A percentile compares a stretch with the other conserved stretches of the same genome.
These are phyloP conservation scores for Fusarium multiceps DNA, from an alignment of 2,329 filamentous ascomycete genomes.

Conservation along the genomic window DNA sequence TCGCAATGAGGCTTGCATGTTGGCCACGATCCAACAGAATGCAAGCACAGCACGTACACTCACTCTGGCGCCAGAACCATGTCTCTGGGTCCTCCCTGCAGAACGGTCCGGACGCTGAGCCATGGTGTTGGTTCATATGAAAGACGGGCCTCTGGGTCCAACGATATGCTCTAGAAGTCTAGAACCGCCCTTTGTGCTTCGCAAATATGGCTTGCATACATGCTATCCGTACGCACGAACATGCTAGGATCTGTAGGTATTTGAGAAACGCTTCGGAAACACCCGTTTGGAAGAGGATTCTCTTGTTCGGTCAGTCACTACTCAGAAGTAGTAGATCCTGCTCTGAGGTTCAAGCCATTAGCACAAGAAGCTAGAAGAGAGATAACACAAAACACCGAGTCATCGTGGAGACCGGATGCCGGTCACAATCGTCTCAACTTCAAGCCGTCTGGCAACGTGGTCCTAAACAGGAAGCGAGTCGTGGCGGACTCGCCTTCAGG, in stretches of 20 bases:
- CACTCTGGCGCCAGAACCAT: constrained; percentile 1
- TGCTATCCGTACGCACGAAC: background rate
- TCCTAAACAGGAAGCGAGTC: background rate
- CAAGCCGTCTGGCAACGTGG: background rate
- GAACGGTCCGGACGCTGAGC: constrained; percentile 4
- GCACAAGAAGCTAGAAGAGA: background rate
- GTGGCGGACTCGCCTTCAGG: background rate
- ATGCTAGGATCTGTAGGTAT: background rate
- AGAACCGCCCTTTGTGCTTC: constrained; percentile 5
- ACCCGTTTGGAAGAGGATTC: background rate
- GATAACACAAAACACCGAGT: background rate
- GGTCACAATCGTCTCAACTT: background rate
- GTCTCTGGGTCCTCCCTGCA: constrained; percentile 2
- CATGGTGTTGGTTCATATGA: constrained; percentile 19
- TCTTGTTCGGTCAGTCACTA: background rate
- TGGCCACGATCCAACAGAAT: background rate
- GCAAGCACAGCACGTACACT: background rate
- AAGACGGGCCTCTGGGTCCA: constrained; percentile 4
- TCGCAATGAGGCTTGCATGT: constrained; percentile 11
- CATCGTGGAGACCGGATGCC: background rate
- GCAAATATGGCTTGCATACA: constrained; percentile 1
- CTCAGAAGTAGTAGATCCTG: background rate
- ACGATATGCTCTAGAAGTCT: constrained; percentile 20
- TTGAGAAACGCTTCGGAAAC: background rate
- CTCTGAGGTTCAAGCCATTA: background rate